A percentile compares a stretch with the other conserved stretches of the same genome.
phyloP scores from a whole-genome alignment of 1,284 basidiomycete genomes.

The Inonotus obliquus region DNA sequence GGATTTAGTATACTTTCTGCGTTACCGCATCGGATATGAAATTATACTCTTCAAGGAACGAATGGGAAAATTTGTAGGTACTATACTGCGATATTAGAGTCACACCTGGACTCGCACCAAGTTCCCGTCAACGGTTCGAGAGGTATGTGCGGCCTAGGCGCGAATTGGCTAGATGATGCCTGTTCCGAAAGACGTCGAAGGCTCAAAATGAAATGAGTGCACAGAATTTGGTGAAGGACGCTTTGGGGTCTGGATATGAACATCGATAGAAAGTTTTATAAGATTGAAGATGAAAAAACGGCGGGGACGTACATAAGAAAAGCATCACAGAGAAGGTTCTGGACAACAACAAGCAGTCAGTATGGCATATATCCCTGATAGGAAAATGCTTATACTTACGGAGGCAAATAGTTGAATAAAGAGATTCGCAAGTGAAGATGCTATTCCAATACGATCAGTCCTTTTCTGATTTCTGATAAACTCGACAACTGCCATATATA shows the following conservation, averaged over 20 bases:
- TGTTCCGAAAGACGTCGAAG: not conserved
- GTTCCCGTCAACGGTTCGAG: not conserved
- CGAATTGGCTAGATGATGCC: not conserved
- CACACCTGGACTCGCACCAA: not conserved
- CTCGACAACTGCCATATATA: not conserved
- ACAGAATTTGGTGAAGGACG: conserved; percentile 7
- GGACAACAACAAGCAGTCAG: not conserved
- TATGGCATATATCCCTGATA: not conserved
- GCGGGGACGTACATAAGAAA: not conserved
- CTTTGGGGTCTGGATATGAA: conserved; percentile 1
- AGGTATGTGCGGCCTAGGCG: not conserved
- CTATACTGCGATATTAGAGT: not conserved
- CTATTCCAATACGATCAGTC: not conserved
- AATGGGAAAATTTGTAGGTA: too few relatives aligned
- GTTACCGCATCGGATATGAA: too few relatives aligned
- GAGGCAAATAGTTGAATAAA: conserved; percentile 11
- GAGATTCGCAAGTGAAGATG: conserved; percentile 2
- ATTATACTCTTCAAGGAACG: too few relatives aligned
- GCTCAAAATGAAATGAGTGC: conserved; percentile 5
- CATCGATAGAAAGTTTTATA: not conserved
- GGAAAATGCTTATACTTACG: not conserved
- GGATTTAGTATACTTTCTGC: too few relatives aligned
- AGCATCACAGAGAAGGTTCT: conserved; percentile 8
- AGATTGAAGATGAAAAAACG: too few relatives aligned
- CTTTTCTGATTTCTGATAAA: not conserved